Base-by-base conservation (phyloP, 495 filamentous ascomycete genomes). In the Hyphodiscus hymeniophilus region DNA sequence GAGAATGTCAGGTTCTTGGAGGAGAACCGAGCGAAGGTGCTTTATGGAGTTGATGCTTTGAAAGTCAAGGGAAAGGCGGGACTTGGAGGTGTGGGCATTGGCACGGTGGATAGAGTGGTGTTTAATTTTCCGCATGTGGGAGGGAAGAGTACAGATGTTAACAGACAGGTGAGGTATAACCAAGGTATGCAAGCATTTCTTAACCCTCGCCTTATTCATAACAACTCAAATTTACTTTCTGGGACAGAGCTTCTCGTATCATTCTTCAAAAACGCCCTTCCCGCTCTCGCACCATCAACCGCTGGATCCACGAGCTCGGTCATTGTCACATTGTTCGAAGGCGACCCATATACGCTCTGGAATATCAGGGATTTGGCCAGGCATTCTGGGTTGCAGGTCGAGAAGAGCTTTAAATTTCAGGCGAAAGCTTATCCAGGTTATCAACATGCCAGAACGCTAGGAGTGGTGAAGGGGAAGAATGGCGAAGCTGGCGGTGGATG, bases 121-220 rank as follows among this genome's bases (percentile, higher is more conserved):
- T 98, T 96, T 74, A 94, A 95, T 69, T 98, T 98, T 66, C 92
- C 92, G 38, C 92, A 98, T 65, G 83, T 94, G 2, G 92, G 92
- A 42, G 92, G 92, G 7, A 78, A 89, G 52, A 85, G 78, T 38
- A 97, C 80, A 36, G 92, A 98, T 66, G 87, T 95, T 41, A 94
- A 95, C 66, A 73, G 92, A 15, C 92, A 98, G 67, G 89, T 96
- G 11, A 79, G 92, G 28, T 74, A 81, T 55, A 97, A 98, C 60
- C 92, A 97, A 66, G 69, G 70, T 72, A 42, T 41, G 7, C n/a
- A 2, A 17, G 6, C 12, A 21, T 13, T 39, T 38, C 36, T 32
- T 16, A 7, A 41, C 10, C 3, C 34, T 24, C 28, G 22, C 10
- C 17, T 15, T 24, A 8, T 34, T 42, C 18, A 32, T n/a, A n/a